Conservation (phyloP, 2,329 filamentous ascomycete species). For the Amauroascus niger region DNA sequence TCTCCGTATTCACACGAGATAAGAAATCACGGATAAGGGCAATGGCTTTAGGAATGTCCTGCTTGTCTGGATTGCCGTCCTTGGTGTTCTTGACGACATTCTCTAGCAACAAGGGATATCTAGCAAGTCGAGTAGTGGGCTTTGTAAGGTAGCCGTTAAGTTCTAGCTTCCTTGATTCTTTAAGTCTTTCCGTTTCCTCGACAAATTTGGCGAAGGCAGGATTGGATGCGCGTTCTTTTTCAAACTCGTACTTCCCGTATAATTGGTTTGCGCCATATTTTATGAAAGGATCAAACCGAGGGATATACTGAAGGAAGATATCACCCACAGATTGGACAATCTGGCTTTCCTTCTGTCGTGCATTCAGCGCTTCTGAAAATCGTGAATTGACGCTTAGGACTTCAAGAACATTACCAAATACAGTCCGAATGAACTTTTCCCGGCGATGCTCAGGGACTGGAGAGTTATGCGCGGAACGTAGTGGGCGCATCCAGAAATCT, state of each 20-base stretch:
- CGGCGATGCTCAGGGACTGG: constrained; percentile 80
- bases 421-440: constrained; percentile 83
- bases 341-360: constrained; percentile 79
- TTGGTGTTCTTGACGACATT: constrained; percentile 87
- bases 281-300: constrained; percentile 91
- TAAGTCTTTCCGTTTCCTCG: constrained; percentile 89
- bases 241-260: constrained; percentile 95
- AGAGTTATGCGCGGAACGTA: constrained; percentile 66
- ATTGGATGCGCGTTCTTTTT: constrained; percentile 85
- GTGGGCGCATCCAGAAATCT: constrained; percentile 95
- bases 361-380: constrained; percentile 78
- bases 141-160: constrained; percentile 97
- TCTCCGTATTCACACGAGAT: constrained; percentile 82
- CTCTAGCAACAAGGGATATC: constrained; percentile 86
- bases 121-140: constrained; percentile 84
- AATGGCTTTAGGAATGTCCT: constrained; percentile 85
- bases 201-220: constrained; percentile 80
- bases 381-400: constrained; percentile 85
- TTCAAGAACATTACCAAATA: constrained; percentile 93
- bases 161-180: constrained; percentile 93
- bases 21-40: constrained; percentile 78
- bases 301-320: constrained; percentile 85
- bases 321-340: constrained; percentile 87
- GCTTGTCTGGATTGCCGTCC: constrained; percentile 77
- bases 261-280: constrained; percentile 91